Evolutionary conservation across 768 basidiomycete species (phyloP).

Genomic region (Lentinus brumalis): DNA sequence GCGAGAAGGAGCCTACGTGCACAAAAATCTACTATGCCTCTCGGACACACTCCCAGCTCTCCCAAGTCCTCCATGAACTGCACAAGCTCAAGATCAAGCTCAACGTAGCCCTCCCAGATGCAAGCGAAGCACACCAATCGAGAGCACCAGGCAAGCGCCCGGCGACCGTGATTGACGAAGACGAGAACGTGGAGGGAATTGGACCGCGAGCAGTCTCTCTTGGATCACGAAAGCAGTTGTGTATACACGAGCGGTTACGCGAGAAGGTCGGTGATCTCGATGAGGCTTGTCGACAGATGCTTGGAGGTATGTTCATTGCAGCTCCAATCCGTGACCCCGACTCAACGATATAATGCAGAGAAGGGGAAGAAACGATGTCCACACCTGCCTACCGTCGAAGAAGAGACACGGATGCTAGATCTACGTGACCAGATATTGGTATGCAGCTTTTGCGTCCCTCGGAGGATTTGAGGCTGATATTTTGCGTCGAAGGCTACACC

Average conservation of each 20-base stretch:
- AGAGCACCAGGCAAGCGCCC: background rate
- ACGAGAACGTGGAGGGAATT: conserved; percentile 1
- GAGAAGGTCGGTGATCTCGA: conserved; percentile 71
- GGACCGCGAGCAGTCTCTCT: conserved; percentile 74
- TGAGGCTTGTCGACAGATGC: conserved; percentile 82
- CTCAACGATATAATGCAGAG: conserved; percentile 39
- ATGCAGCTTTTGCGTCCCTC: conserved; percentile 19
- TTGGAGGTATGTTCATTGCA: conserved; percentile 22
- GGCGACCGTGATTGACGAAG: background rate
- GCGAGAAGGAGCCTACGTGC: conserved; percentile 60
- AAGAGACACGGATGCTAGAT: conserved; percentile 73
- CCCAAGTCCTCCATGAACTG: conserved; percentile 88
- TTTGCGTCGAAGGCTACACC: conserved; percentile 64
- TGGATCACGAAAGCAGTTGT: conserved; percentile 88
- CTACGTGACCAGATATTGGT: conserved; percentile 88
- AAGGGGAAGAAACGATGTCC: conserved; percentile 72
- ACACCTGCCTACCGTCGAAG: conserved; percentile 69
- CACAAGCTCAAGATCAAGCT: conserved; percentile 56
- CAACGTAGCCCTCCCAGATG: conserved; percentile 29
- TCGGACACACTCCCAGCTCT: conserved; percentile 92
- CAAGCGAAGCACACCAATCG: background rate
- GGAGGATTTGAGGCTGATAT: background rate
- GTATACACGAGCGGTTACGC: conserved; percentile 83
- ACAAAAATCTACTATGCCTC: conserved; percentile 94
- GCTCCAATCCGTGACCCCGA: background rate